phyloP scores from a whole-genome alignment of 163 green algal genomes.

The Prototheca cutis region DNA sequence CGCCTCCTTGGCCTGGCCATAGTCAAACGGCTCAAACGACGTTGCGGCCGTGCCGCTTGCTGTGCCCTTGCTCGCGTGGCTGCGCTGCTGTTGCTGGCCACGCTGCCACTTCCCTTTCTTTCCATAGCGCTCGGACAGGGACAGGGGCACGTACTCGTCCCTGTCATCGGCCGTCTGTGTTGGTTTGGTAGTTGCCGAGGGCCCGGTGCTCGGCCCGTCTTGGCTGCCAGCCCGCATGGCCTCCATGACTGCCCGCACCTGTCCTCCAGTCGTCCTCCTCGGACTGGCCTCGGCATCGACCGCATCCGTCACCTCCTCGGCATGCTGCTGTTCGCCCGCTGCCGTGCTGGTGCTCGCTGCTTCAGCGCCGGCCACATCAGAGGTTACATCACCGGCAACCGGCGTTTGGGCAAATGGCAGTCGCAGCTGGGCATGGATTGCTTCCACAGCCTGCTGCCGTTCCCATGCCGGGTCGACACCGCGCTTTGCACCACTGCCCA shows the following conservation, averaged over 20 bases:
- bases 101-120: slow-evolving; percentile 1
- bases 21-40: neutral
- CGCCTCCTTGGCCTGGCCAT: neutral
- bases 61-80: neutral
- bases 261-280: neutral
- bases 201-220: neutral
- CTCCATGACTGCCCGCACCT: slow-evolving; percentile 10
- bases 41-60: neutral
- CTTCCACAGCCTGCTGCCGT: no score
- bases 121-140: neutral
- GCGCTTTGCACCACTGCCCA: no score
- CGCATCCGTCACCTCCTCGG: no score
- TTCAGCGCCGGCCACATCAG: no score
- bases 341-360: no score
- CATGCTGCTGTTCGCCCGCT: no score
- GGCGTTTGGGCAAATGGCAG: no score
- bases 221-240: neutral
- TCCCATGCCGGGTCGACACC: no score
- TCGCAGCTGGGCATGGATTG: no score
- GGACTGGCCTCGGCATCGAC: neutral
- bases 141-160: neutral
- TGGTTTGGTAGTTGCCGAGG: neutral
- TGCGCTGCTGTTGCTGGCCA: no score
- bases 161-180: neutral
- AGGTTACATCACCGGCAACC: no score